These are phyloP conservation scores for Sarcodon aspratus DNA, from an alignment of 768 basidiomycete species.

Conservation along the genomic window DNA sequence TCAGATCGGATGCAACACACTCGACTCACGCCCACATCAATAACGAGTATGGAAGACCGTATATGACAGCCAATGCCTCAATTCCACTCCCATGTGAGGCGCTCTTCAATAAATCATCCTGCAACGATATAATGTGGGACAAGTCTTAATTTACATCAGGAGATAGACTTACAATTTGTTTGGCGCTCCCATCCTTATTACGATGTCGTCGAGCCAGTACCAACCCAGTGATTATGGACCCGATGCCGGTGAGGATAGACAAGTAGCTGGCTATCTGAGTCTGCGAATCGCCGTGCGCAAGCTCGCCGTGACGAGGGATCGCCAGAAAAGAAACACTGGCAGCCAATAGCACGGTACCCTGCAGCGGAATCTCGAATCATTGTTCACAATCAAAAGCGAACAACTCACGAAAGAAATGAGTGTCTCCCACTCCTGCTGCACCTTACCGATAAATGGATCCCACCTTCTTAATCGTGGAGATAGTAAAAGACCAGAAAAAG, in stretches of 20 bases:
- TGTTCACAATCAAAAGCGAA: constrained; percentile 19
- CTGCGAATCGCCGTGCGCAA: constrained; percentile 18
- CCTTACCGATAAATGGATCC: constrained; percentile 11
- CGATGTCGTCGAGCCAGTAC: constrained; percentile 19
- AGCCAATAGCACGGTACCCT: constrained; percentile 23
- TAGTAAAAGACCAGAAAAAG: neutral
- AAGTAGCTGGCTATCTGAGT: constrained; percentile 39
- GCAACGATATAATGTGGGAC: constrained; percentile 8
- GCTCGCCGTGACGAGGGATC: constrained; percentile 17
- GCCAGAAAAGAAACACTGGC: constrained; percentile 23
- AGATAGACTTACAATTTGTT: constrained; percentile 16
- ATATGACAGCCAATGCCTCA: constrained; percentile 42
- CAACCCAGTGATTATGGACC: constrained; percentile 34
- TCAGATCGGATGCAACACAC: neutral
- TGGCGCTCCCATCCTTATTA: constrained; percentile 8
- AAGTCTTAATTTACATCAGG: too few relatives aligned
- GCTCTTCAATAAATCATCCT: constrained; percentile 12
- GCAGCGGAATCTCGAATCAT: constrained; percentile 16
- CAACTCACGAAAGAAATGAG: constrained; percentile 13
- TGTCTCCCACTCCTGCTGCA: constrained; percentile 15
- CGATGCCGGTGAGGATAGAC: constrained; percentile 36
- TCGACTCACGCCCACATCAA: constrained; percentile 47
- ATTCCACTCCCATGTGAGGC: constrained; percentile 24
- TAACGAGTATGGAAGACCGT: constrained; percentile 43
- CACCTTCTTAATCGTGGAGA: constrained; percentile 2